Conservation (phyloP, 306 rosid species). For the Quercus mongolica region DNA sequence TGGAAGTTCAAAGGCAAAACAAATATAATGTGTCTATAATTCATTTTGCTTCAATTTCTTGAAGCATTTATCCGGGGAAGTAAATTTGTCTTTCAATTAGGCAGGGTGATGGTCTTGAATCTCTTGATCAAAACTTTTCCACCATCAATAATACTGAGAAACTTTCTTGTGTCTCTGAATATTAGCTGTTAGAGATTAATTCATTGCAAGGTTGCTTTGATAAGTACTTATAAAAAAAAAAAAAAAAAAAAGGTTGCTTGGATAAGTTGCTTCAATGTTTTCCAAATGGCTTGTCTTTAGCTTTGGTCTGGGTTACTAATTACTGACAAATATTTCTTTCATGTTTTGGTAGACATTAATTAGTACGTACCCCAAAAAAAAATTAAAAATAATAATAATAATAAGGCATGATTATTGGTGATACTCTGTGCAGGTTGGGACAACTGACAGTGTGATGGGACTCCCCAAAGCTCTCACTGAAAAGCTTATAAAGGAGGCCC, state of each 20-base stretch:
- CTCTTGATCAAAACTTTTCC: not conserved
- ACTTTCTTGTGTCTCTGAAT: not conserved
- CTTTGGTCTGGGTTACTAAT: not conserved
- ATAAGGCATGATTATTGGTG: conserved; percentile 8
- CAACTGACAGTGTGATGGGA: conserved; percentile 97
- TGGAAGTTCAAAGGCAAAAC: not conserved
- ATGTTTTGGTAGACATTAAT: not conserved
- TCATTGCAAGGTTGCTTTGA: too few species aligned
- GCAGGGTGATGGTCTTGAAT: not conserved
- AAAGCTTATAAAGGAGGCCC: conserved; percentile 64
- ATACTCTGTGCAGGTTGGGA: conserved; percentile 67
- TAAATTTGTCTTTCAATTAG: not conserved
- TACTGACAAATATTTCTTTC: not conserved
- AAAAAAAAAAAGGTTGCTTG: not conserved
- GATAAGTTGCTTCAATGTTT: not conserved
- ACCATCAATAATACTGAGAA: not conserved
- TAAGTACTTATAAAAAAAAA: too few species aligned
- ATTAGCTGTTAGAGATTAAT: not conserved
- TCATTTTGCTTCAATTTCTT: not conserved
- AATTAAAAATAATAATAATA: too few species aligned
- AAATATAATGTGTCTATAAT: not conserved
- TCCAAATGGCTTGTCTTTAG: not conserved
- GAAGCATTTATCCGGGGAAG: not conserved
- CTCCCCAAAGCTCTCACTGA: conserved; percentile 78
- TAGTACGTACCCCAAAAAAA: too few species aligned